phyloP scores from a whole-genome alignment of 2,329 filamentous ascomycete species.

The Fusarium sp. region DNA sequence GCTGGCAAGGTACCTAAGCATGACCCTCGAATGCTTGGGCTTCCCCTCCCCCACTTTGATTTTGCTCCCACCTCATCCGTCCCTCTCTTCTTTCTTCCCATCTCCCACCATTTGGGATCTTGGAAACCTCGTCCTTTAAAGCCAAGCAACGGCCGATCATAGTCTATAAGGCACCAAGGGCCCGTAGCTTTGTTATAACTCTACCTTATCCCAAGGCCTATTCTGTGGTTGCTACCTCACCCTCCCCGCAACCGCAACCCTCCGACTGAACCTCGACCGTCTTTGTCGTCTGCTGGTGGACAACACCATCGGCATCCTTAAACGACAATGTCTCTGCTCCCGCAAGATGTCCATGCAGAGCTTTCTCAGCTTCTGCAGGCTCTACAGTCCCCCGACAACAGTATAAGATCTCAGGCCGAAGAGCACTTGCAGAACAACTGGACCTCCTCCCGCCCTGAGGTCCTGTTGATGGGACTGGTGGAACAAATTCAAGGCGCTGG shows the following conservation, averaged over 20 bases:
- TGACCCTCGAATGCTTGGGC: constrained; percentile 32
- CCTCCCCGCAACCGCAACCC: not conserved
- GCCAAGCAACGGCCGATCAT: constrained; percentile 27
- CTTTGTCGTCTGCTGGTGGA: constrained; percentile 46
- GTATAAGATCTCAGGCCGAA: constrained; percentile 84
- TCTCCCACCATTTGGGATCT: constrained; percentile 42
- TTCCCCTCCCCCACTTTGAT: constrained; percentile 45
- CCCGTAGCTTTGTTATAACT: constrained; percentile 31
- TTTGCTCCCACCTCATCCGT: constrained; percentile 40
- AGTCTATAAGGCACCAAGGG: constrained; percentile 37
- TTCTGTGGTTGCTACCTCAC: constrained; percentile 3
- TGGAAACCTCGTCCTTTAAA: constrained; percentile 39
- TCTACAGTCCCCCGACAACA: constrained; percentile 90
- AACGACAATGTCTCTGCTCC: constrained; percentile 81
- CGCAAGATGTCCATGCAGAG: constrained; percentile 84
- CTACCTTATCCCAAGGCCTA: not conserved
- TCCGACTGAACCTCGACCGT: constrained; percentile 27
- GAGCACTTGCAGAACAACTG: constrained; percentile 92
- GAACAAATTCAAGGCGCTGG: constrained; percentile 88
- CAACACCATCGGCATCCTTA: constrained; percentile 45
- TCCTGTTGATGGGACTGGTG: constrained; percentile 91
- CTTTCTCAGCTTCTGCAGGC: constrained; percentile 88
- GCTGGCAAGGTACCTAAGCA: constrained; percentile 17
- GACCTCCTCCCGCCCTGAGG: constrained; percentile 82
- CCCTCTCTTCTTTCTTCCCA: constrained; percentile 43